A percentile compares a stretch with the other conserved stretches of the same genome.
These are phyloP conservation scores for Sporothrix dimorphospora DNA, from an alignment of 2,329 filamentous ascomycete species.

Conservation along the genomic window DNA sequence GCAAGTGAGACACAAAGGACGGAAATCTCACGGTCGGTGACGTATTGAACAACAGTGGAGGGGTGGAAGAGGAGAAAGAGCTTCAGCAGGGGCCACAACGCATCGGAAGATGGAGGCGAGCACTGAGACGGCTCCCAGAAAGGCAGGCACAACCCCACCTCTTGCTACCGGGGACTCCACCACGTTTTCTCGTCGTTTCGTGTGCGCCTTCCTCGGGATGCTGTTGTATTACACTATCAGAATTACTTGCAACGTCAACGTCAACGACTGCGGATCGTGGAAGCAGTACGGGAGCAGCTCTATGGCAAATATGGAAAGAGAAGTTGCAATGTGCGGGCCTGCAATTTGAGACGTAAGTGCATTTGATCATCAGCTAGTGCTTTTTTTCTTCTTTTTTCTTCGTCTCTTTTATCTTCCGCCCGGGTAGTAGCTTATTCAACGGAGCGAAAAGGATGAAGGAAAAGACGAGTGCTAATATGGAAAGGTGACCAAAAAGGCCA, in stretches of 20 bases:
- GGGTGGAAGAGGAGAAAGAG: not conserved
- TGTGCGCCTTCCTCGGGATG: not conserved
- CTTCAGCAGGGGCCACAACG: not conserved
- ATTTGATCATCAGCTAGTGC: not conserved
- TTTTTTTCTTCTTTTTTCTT: not conserved
- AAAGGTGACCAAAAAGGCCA: not conserved
- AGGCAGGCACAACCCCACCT: slow-evolving; percentile 4
- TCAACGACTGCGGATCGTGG: not conserved
- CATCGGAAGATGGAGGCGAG: slow-evolving; percentile 5
- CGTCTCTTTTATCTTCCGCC: not conserved
- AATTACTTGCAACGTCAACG: not conserved
- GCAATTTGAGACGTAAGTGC: slow-evolving; percentile 5
- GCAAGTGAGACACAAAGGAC: not conserved
- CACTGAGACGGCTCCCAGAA: not conserved
- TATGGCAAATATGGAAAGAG: not conserved
- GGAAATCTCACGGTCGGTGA: slow-evolving; percentile 16
- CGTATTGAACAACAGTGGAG: not conserved
- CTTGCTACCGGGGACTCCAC: not conserved
- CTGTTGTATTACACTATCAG: slow-evolving; percentile 16
- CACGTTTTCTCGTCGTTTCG: slow-evolving; percentile 8
- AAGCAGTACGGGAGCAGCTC: not conserved
- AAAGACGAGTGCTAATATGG: not conserved
- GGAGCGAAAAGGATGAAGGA: not conserved
- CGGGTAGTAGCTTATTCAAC: not conserved
- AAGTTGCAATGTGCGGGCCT: not conserved